Base-by-base conservation (phyloP, 768 basidiomycete species). In the Megacollybia marginata region DNA sequence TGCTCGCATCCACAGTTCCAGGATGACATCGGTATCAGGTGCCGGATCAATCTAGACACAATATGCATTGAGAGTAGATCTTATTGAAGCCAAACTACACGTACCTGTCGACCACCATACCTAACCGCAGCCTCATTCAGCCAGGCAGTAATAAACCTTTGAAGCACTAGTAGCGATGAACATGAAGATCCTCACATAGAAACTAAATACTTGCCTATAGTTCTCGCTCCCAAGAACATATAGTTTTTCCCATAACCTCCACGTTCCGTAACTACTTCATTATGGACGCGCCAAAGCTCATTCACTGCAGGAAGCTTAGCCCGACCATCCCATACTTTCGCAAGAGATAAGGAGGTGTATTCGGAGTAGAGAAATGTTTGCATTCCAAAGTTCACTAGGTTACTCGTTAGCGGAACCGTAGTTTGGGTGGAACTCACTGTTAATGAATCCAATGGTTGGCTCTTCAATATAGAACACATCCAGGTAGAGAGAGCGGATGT, bases 401-500 rank as follows among this genome's bases (percentile, higher is more conserved):
- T 15, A n/a, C 16, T 19, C n/a, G 42, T 28, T 28, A 28, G n/a
- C n/a, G 33, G 36, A 13, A 6, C 8, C 12, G n/a, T n/a, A n/a
- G n/a, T n/a, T n/a, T n/a, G n/a, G n/a, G n/a, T n/a, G 18, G n/a
- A 42, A 55, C 65, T 33, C 48, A 68, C 69, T 59, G 44, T 66
- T 65, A 28, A 69, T 57, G 46, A 74, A 73, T 2, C 65, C 63
- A 5, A 76, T 56, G 4, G 73, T 71, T 2, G 73, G 72, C 43
- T 76, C 72, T 9, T 70, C 67, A 44, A 76, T 72, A 52, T 71
- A 74, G 51, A 72, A 68, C 0, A 66, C 52, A 47, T 72, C 72
- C 38, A 68, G 59, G 51, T 71, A 66, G 3, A 74, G 58, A 2
- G 70, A 65, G 6, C 69, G 69, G 28, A 74, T 55, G 38, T 68